Conservation (phyloP, 2,329 filamentous ascomycete genomes). For the Talaromyces atroroseus region DNA sequence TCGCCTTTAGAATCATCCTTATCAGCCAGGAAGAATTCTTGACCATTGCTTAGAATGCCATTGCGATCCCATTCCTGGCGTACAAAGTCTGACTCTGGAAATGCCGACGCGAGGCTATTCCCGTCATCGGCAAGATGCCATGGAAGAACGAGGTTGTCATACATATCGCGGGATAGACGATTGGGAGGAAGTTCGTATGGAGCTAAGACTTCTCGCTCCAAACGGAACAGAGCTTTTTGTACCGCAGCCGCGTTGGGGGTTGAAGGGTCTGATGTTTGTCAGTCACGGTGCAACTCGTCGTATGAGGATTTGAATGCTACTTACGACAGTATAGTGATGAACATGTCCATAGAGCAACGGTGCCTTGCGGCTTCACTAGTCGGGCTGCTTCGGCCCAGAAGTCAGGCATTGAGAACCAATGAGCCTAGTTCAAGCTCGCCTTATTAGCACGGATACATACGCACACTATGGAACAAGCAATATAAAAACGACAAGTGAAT, state of each 20-base stretch:
- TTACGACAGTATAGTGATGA: conserved; percentile 17
- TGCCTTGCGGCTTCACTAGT: conserved; percentile 49
- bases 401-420: conserved; percentile 53
- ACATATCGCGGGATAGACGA: conserved; percentile 35
- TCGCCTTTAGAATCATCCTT: conserved; percentile 11
- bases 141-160: conserved; percentile 43
- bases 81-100: conserved; percentile 37
- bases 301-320: conserved; percentile 18
- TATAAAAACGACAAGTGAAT: neutral
- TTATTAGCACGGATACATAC: neutral
- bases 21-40: conserved; percentile 23
- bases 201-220: conserved; percentile 33
- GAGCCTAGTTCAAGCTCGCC: conserved; percentile 29
- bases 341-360: conserved; percentile 49
- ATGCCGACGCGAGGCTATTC: conserved; percentile 25
- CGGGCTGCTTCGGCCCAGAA: conserved; percentile 48
- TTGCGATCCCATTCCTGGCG: conserved; percentile 39
- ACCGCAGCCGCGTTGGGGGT: conserved; percentile 40
- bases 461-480: neutral
- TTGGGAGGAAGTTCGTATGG: conserved; percentile 44
- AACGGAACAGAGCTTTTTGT: conserved; percentile 36
- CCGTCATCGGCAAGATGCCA: conserved; percentile 37
- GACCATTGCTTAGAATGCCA: conserved; percentile 24
- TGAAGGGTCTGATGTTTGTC: conserved; percentile 17
- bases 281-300: neutral